These are phyloP conservation scores for Aspergillus sparsus DNA, from an alignment of 495 filamentous ascomycete genomes.

Conservation along the genomic window DNA sequence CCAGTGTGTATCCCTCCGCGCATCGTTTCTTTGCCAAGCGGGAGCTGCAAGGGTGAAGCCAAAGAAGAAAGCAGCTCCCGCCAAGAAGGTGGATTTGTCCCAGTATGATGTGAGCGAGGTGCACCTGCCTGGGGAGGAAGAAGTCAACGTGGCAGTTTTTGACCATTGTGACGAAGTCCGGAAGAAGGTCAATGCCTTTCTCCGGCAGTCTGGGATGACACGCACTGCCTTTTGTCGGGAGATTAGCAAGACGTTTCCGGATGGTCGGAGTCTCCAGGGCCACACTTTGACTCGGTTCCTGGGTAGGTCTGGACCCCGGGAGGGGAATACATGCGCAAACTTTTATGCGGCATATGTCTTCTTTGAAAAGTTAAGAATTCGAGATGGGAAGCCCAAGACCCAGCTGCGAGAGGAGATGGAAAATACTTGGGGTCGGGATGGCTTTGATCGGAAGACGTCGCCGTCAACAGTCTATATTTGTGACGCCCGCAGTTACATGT, in stretches of 20 bases:
- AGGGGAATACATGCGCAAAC: conserved; percentile 9
- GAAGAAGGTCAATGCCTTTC: conserved; percentile 19
- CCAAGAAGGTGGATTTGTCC: conserved; percentile 2
- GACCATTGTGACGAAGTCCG: conserved; percentile 22
- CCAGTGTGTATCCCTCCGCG: conserved; percentile 9
- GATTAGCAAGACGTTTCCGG: conserved; percentile 14
- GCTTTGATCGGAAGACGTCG: conserved; percentile 14
- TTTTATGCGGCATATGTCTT: conserved; percentile 32
- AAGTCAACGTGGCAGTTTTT: conserved; percentile 6
- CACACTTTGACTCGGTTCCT: conserved; percentile 10
- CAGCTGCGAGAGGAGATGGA: conserved; percentile 56
- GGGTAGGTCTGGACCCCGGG: conserved; percentile 4
- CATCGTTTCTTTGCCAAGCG: conserved; percentile 8
- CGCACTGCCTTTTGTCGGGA: conserved; percentile 17
- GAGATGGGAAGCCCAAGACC: conserved; percentile 56
- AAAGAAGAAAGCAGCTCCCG: conserved; percentile 1
- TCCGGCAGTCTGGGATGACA: conserved; percentile 9
- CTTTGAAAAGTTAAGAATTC: conserved; percentile 63
- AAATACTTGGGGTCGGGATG: conserved; percentile 32
- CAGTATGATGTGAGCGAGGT: conserved; percentile 19
- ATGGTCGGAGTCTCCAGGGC: not conserved
- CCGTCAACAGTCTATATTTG: not conserved
- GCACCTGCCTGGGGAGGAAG: conserved; percentile 13
- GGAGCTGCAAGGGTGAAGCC: conserved; percentile 11
- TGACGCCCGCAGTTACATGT: not conserved